Evolutionary conservation across 1,139 yeast genomes (phyloP).

Genomic region (Candida buenavistaensis): DNA sequence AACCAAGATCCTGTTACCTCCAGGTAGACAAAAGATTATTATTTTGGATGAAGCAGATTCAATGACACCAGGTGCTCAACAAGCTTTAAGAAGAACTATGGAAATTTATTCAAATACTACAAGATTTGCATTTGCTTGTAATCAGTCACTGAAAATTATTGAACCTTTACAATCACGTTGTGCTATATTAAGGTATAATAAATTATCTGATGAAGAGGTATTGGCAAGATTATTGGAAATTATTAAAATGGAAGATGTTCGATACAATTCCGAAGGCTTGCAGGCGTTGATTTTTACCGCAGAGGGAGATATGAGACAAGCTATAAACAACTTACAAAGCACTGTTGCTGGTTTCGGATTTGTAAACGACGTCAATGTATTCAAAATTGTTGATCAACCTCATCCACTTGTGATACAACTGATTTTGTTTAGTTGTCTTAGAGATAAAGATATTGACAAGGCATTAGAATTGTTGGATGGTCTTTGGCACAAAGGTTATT

Average conservation of each 20-base stretch:
- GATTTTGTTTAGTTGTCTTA: constrained; percentile 59
- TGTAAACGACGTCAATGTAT: constrained; percentile 88
- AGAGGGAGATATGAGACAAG: constrained; percentile 99
- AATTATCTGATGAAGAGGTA: constrained; percentile 82
- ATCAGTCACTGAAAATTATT: constrained; percentile 88
- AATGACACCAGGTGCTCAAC: constrained; percentile 99
- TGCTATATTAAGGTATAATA: constrained; percentile 85
- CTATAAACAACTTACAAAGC: constrained; percentile 88
- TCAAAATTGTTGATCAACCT: constrained; percentile 94
- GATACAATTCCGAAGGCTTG: constrained; percentile 86
- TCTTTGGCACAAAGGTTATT: constrained; percentile 88
- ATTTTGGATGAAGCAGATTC: constrained; percentile 95
- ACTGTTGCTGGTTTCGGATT: constrained; percentile 92
- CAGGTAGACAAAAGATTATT: constrained; percentile 70
- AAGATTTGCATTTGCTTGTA: constrained; percentile 96
- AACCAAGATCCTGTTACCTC: constrained; percentile 64
- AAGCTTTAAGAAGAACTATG: constrained; percentile 96
- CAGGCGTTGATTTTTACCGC: constrained; percentile 95
- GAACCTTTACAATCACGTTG: constrained; percentile 97
- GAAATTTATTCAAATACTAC: constrained; percentile 93
- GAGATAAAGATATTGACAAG: constrained; percentile 55
- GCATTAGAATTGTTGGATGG: constrained; percentile 66
- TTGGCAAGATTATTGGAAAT: constrained; percentile 74
- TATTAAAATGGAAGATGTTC: constrained; percentile 65
- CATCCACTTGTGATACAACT: constrained; percentile 85